A percentile compares a stretch with the other conserved stretches of the same genome.
phyloP scores from a whole-genome alignment of 1,284 basidiomycete genomes.

The Heliocybe sulcata region DNA sequence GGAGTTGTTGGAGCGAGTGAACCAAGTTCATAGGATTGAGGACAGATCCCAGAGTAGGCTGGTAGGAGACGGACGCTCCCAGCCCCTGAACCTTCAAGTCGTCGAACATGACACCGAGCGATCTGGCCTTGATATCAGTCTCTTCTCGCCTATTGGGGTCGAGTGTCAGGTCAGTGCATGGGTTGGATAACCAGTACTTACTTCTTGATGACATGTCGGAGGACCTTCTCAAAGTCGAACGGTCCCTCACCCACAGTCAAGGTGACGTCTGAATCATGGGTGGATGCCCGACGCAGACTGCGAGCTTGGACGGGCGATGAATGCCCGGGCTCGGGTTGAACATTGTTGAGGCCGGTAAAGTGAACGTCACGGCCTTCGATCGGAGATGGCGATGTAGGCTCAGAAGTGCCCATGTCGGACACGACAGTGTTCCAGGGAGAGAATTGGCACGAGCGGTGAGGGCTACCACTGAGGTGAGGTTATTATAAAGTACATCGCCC shows the following conservation, averaged over 20 bases:
- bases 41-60: slow-evolving; percentile 32
- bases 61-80: slow-evolving; percentile 26
- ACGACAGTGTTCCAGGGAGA: too few species aligned
- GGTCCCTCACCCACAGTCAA: slow-evolving; percentile 8
- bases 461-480: too few species aligned
- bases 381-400: too few species aligned
- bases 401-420: too few species aligned
- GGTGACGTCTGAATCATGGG: slow-evolving; percentile 14
- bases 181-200: background rate
- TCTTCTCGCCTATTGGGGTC: slow-evolving; percentile 15
- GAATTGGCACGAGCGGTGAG: too few species aligned
- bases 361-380: too few species aligned
- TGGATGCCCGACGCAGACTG: background rate
- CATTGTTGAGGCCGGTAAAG: too few species aligned
- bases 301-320: slow-evolving; percentile 3
- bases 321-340: too few species aligned
- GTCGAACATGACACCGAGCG: slow-evolving; percentile 28
- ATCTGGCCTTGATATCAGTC: slow-evolving; percentile 21
- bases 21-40: slow-evolving; percentile 27
- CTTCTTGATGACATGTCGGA: slow-evolving; percentile 16
- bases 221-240: slow-evolving; percentile 25
- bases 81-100: slow-evolving; percentile 28
- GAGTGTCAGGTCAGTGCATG: background rate
- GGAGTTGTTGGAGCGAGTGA: slow-evolving; percentile 16
- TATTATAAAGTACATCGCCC: too few species aligned